Evolutionary conservation across 306 rosid genomes (phyloP), one percentile per base, ranked within the genome.

Genomic region (Macrotyloma uniflorum): DNA sequence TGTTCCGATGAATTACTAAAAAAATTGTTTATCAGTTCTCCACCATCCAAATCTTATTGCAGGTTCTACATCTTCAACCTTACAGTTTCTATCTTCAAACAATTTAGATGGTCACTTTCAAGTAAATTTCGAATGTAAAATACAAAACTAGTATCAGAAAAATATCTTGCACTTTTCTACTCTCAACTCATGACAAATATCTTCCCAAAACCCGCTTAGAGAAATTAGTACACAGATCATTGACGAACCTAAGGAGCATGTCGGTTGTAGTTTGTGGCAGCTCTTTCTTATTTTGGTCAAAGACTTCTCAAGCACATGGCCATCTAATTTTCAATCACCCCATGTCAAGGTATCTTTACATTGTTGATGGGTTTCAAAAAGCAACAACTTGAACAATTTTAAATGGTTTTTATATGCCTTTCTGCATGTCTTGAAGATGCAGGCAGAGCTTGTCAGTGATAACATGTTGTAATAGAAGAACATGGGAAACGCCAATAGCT

Each of bases 401-500:
- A 26, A 26, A 1, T 2, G 28, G 28, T 26, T 26, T 26, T 26
- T 26, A 26, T 26, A n/a, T n/a, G n/a, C n/a, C n/a, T n/a, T n/a
- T n/a, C n/a, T 2, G 28, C 6, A 14, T 47, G 45, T 50, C 18
- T 42, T 66, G 70, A 76, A 89, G 89, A 67, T 59, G 89, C 84
- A 82, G 82, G 81, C 85, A 79, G 74, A 77, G 83, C 49, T 9
- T 57, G 54, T 8, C 69, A 73, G 47, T 74, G 64, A 81, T 85
- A 20, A 75, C 88, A 87, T 90, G 97, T 70, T 79, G 89, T 72
- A 68, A 50, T 24, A 78, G 76, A 30, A 75, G 81, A 33, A 70
- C 72, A 63, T 68, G 73, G 74, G 81, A 55, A 30, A 82, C 32
- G 38, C 72, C 65, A 43, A 80, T 68, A 66, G 57, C 55, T 38